Evolutionary conservation across 202 grass and related monocot genomes (phyloP), one percentile per base, ranked within the genome.

Genomic region (Digitaria exilis): DNA sequence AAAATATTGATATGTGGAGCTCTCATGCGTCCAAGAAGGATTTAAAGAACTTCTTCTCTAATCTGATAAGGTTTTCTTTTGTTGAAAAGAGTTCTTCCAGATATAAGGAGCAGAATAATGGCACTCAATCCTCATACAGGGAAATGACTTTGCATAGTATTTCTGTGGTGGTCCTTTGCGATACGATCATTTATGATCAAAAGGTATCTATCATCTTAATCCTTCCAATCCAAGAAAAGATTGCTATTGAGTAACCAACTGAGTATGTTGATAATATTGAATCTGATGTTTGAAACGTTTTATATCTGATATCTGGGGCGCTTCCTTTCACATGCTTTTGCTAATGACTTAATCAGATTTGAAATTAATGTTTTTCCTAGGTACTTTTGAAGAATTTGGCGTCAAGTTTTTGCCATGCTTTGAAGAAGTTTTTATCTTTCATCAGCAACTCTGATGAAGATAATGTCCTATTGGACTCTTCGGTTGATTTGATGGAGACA

Each of bases 1-100:
- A 80, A 61, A 96, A 98, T 81, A 89, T 98, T 87, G 91, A 98
- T 84, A 81, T 96, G 84, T 98, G 96, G 96, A 82, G 81, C 81
- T 34, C 81, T 46, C 84, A 96, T 92, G 89, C 85, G 41, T 89
- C 91, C 78, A 93, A 85, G 63, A 91, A 94, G 82, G 78, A 89
- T 88, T 73, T 98, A 67, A 92, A 89, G 56, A 83, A 59, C 65
- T 96, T 98, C 84, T 95, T 98, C 58, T 95, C 85, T 65, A 84
- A 88, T 85, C 73, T 98, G 78, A 81, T 98, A 79, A 84, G 69
- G 50, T 92, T 91, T 55, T 84, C 84, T 85, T 87, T 91, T 80
- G 61, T 83, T 76, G 78, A 65, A 84, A 77, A 84, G 63, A 66
- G 34, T 25, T 25, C 59, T 50, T 79, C 42, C 42, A 70, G 35